Percentiles rank a stretch among this genome's conserved stretches.
Conservation (phyloP, 83 land plant genomes). For the Thuja plicata region DNA sequence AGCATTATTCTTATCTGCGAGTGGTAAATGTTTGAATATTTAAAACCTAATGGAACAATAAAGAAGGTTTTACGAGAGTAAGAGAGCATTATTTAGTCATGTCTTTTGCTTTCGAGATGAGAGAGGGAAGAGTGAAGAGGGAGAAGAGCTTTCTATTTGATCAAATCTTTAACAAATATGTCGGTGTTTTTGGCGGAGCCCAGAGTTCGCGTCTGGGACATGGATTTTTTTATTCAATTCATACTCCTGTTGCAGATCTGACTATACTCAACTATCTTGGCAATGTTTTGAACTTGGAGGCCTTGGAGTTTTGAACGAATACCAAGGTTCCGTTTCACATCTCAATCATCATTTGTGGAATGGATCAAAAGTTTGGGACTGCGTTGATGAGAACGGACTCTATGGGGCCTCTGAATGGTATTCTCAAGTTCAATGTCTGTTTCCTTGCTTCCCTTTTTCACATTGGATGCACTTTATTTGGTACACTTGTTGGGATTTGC, state of each 20-base stretch:
- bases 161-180: background rate
- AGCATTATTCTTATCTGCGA: too few relatives aligned
- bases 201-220: background rate
- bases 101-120: background rate
- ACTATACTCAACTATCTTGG: background rate
- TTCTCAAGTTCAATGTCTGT: constrained; percentile 31
- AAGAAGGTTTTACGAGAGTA: too few relatives aligned
- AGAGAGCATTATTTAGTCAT: background rate
- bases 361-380: constrained; percentile 30
- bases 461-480: constrained; percentile 21
- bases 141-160: background rate
- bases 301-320: too few relatives aligned
- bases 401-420: constrained; percentile 41
- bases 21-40: too few relatives aligned
- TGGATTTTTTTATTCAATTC: constrained; percentile 10
- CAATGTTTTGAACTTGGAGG: too few relatives aligned
- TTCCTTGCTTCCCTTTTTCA: constrained; percentile 45
- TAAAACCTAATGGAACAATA: too few relatives aligned
- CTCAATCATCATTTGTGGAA: too few relatives aligned
- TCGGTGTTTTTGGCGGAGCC: too few relatives aligned
- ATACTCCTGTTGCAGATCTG: background rate
- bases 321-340: too few relatives aligned
- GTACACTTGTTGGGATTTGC: too few relatives aligned
- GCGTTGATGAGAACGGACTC: constrained; percentile 26
- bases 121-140: background rate